Evolutionary conservation across 2,329 filamentous ascomycete species (phyloP).

Genomic region (Paraconiothyrium brasiliense): DNA sequence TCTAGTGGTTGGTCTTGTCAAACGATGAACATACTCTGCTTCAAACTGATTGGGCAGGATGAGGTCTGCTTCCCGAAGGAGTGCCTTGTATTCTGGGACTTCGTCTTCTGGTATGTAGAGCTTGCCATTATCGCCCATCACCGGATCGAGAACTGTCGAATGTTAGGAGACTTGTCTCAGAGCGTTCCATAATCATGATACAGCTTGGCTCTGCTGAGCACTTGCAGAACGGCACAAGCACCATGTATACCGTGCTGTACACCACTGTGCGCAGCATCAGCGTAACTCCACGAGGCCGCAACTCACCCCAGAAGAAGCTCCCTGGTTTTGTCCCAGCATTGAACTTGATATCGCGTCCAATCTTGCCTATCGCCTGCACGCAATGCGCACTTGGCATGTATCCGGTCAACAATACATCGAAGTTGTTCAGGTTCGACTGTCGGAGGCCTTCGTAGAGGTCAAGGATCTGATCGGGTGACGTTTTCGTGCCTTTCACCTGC

Average conservation of each 20-base stretch:
- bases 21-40: constrained; percentile 74
- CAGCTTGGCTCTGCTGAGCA: not conserved
- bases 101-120: constrained; percentile 93
- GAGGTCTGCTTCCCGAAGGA: constrained; percentile 84
- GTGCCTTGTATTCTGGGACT: constrained; percentile 85
- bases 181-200: not conserved
- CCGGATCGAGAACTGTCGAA: constrained; percentile 81
- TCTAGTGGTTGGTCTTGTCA: constrained; percentile 2
- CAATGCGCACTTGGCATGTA: constrained; percentile 90
- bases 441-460: constrained; percentile 86
- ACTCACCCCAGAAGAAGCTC: constrained; percentile 84
- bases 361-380: constrained; percentile 83
- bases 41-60: constrained; percentile 98
- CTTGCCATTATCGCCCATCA: constrained; percentile 95
- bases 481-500: constrained; percentile 85
- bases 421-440: constrained; percentile 84
- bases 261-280: not conserved
- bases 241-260: not conserved
- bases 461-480: constrained; percentile 81
- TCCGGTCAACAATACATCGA: constrained; percentile 93
- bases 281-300: not conserved
- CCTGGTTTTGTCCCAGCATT: constrained; percentile 71
- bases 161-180: constrained; percentile 26
- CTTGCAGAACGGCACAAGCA: not conserved
- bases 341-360: constrained; percentile 80